Evolutionary conservation across 495 filamentous ascomycete species (phyloP).

Genomic region (Apiosordaria backusii): DNA sequence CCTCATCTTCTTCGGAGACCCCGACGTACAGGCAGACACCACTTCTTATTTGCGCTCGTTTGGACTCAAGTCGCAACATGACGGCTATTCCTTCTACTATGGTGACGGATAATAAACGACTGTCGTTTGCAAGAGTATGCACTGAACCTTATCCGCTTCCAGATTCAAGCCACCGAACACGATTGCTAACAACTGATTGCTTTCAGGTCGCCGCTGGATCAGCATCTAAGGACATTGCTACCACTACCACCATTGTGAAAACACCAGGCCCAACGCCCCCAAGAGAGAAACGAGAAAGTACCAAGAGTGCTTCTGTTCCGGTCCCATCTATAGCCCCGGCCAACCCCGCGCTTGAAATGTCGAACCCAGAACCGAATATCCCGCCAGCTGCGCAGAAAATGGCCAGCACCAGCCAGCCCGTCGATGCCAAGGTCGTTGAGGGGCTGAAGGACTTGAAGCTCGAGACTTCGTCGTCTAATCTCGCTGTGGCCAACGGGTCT

Average conservation of each 20-base stretch:
- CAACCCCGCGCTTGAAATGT: neutral
- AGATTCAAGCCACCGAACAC: neutral
- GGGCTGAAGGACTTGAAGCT: conserved; percentile 39
- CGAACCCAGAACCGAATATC: conserved; percentile 15
- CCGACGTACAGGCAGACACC: neutral
- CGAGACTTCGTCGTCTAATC: conserved; percentile 40
- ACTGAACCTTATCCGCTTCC: neutral
- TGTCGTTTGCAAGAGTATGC: conserved; percentile 59
- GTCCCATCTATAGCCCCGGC: conserved; percentile 11
- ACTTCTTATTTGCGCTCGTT: conserved; percentile 3
- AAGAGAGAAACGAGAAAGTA: conserved; percentile 16
- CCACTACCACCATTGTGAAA: conserved; percentile 31
- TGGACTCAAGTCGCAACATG: conserved; percentile 19
- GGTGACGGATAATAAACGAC: conserved; percentile 45
- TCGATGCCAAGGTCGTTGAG: conserved; percentile 31
- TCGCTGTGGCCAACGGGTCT: conserved; percentile 51
- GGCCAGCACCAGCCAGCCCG: neutral
- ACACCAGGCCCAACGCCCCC: conserved; percentile 11
- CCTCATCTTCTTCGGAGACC: neutral
- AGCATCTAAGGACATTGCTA: conserved; percentile 43
- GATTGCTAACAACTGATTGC: neutral
- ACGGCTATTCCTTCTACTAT: conserved; percentile 35
- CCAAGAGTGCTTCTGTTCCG: conserved; percentile 8
- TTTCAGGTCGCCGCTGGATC: conserved; percentile 49
- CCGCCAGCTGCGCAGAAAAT: conserved; percentile 16